phyloP scores from a whole-genome alignment of 345 rosid species.

The Corymbia maculata region DNA sequence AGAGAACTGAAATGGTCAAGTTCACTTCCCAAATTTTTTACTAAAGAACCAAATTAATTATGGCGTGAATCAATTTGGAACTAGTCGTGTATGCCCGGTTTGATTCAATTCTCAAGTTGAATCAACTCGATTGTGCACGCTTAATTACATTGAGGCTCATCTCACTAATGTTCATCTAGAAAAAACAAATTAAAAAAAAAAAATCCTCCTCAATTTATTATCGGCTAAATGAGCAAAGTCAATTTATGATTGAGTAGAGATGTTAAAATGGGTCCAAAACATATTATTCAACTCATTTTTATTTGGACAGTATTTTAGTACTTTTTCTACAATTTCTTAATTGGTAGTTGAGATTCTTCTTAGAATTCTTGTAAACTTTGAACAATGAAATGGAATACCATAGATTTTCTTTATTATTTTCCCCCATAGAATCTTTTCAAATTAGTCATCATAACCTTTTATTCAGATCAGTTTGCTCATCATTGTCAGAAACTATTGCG shows the following conservation, averaged over 20 bases:
- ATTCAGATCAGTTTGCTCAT: too few relatives aligned
- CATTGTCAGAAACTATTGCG: too few relatives aligned
- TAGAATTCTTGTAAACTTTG: too few relatives aligned
- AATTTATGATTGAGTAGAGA: not conserved
- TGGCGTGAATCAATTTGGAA: not conserved
- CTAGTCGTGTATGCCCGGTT: accelerated
- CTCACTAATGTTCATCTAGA: not conserved
- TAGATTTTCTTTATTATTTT: too few relatives aligned
- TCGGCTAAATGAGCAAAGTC: not conserved
- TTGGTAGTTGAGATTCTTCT: too few relatives aligned
- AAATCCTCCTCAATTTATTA: not conserved
- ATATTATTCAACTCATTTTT: not conserved
- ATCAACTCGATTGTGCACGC: accelerated
- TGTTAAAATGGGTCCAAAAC: not conserved
- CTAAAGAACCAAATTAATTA: not conserved
- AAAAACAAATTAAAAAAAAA: not conserved
- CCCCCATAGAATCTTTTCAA: too few relatives aligned
- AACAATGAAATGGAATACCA: too few relatives aligned
- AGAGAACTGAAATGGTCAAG: not conserved
- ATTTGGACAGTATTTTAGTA: too few relatives aligned
- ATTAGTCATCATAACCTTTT: too few relatives aligned
- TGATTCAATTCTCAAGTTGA: not conserved
- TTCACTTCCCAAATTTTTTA: not conserved
- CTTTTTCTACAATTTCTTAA: too few relatives aligned
- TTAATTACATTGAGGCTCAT: not conserved